Percentiles rank a stretch among this genome's conserved stretches.
phyloP scores from a whole-genome alignment of 768 basidiomycete genomes.

The Kwoniella mangroviensis region DNA sequence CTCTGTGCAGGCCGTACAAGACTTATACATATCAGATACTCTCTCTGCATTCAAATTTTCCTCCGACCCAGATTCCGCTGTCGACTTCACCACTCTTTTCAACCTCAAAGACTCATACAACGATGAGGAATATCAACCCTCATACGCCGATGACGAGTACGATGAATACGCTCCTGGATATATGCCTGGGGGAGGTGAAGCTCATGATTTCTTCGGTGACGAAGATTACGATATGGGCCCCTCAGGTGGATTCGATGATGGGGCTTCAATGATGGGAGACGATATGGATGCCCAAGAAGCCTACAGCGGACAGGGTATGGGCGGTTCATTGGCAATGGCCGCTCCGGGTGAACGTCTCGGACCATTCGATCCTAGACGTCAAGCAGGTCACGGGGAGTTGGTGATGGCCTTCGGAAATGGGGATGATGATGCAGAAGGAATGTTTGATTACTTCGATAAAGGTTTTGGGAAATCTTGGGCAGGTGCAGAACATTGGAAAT shows the following conservation, averaged over 20 bases:
- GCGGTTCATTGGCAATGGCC: conserved; percentile 57
- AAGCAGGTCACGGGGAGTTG: conserved; percentile 72
- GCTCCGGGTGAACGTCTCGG: conserved; percentile 61
- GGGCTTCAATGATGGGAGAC: conserved; percentile 56
- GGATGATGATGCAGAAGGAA: conserved; percentile 63
- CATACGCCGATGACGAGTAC: conserved; percentile 32
- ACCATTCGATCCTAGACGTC: conserved; percentile 81
- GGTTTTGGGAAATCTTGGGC: conserved; percentile 91
- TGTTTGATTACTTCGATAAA: conserved; percentile 89
- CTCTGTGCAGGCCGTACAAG: conserved; percentile 67
- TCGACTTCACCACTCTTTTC: conserved; percentile 63
- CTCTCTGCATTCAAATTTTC: conserved; percentile 82
- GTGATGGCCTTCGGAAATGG: conserved; percentile 78
- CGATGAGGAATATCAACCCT: conserved; percentile 27
- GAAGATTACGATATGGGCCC: conserved; percentile 46
- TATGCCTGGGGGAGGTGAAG: conserved; percentile 21
- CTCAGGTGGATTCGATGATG: conserved; percentile 52
- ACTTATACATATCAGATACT: conserved; percentile 78
- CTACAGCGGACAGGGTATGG: conserved; percentile 56
- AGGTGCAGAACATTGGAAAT: conserved; percentile 97
- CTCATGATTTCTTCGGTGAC: conserved; percentile 56
- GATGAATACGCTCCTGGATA: conserved; percentile 19
- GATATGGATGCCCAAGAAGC: conserved; percentile 59
- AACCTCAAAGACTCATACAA: conserved; percentile 40
- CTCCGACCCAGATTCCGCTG: conserved; percentile 64